Percentiles rank a stretch among this genome's conserved stretches.
Conservation (phyloP, 352 stramenopile genomes). For the Phytophthora nicotianae region DNA sequence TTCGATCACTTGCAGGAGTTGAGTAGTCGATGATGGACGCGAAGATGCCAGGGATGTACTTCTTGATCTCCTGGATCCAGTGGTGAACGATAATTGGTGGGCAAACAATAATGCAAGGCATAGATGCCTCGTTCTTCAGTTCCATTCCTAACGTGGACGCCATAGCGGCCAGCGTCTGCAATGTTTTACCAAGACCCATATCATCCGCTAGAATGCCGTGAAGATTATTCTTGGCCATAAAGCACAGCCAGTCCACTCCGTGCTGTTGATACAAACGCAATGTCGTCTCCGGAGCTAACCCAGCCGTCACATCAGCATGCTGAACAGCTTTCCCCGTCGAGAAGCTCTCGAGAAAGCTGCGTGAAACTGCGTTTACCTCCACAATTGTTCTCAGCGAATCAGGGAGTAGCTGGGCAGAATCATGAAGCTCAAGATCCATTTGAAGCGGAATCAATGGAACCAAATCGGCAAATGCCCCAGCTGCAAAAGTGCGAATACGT, state of each 20-base stretch:
- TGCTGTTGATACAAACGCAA: constrained; percentile 81
- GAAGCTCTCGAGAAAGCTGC: constrained; percentile 71
- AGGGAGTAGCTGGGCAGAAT: constrained; percentile 8
- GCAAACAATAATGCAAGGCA: constrained; percentile 89
- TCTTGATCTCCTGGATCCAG: constrained; percentile 92
- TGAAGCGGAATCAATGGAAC: constrained; percentile 73
- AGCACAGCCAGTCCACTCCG: constrained; percentile 79
- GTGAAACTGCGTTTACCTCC: constrained; percentile 60
- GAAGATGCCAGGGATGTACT: constrained; percentile 80
- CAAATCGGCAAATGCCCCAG: constrained; percentile 72
- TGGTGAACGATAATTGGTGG: constrained; percentile 95
- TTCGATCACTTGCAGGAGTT: constrained; percentile 51
- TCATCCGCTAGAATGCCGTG: constrained; percentile 87
- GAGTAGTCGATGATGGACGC: constrained; percentile 82
- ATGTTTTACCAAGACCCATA: constrained; percentile 95
- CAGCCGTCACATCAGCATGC: constrained; percentile 33
- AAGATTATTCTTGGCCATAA: constrained; percentile 73
- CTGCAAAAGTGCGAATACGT: constrained; percentile 50
- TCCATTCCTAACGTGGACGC: constrained; percentile 53
- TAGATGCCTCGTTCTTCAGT: not conserved
- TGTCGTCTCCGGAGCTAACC: constrained; percentile 35
- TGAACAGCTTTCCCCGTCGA: constrained; percentile 63
- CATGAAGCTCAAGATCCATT: constrained; percentile 61
- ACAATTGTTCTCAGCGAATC: constrained; percentile 35
- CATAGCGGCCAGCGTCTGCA: constrained; percentile 93